Base-by-base conservation (phyloP, 1,284 basidiomycete genomes). In the Fomitopsis palustris region DNA sequence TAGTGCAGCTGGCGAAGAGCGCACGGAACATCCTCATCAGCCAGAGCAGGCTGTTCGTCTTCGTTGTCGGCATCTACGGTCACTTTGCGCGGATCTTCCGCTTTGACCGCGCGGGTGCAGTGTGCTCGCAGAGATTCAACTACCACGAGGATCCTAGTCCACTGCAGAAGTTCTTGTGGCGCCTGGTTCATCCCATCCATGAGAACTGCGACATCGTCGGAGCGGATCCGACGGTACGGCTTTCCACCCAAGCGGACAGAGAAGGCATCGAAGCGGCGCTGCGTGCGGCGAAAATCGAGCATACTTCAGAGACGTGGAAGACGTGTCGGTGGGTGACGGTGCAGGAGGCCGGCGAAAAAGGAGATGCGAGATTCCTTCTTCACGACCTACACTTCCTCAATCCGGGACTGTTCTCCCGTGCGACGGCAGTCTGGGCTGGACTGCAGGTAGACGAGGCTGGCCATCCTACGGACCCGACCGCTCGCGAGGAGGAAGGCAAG, bases 1-100 rank as follows among this genome's bases (percentile, higher is more conserved):
- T 58, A 7, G 42, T 54, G 6, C 60, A 58, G 25, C 49, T 62
- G 14, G 53, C 63, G 5, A 49, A 56, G 39, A 51, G 53, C 19
- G 63, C 63, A 4, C 59, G 59, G 2, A 43, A 57, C 37, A 52
- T 62, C 8, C 31, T 61, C 38, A 23, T 54, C 25, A 54, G 60
- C 3, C 63, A 65, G 33, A 37, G 53, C 2, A 33, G 56, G 38
- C 45, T 62, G n/a, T 41, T 42, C 12, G 54, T 53, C 4, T 61
- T 61, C 41, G 52, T 61, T 33, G n/a, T 65, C 23, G 60, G 63
- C 9, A 31, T 65, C n/a, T 65, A 63, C 51, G 64, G 62, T 21
- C 37, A 60, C 9, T 33, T 43, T 5, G 45, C 56, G 1, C 64
- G 62, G 9, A 61, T 65, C 52, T 53, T 47, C 9, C 61, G 64